Base-by-base conservation (phyloP, 441 rosid genomes). In the Euphorbia celastroides region DNA sequence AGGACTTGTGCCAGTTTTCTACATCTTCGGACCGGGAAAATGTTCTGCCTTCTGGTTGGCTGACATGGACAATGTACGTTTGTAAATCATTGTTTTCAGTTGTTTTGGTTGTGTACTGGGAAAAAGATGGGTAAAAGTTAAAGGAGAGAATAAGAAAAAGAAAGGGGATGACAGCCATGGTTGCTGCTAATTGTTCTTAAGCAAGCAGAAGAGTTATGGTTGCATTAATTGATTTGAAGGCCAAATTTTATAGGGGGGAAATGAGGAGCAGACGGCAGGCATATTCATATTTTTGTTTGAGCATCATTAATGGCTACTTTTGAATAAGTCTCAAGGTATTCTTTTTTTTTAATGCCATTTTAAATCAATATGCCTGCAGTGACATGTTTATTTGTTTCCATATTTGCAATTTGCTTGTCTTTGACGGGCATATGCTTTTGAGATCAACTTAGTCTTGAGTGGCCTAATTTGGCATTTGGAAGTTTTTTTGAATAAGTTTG, bases 61-160 rank as follows among this genome's bases (percentile, higher is more conserved):
- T 67, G 61, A 74, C 65, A 46, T 74, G 78, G 74, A 70, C 61
- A 70, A 74, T 70, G 71, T 70, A 74, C 27, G 64, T 74, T 30
- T 66, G 60, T 19, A 66, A 56, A 62, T 51, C 67, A 46, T 25
- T 50, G 0, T 32, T 61, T 64, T 65, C 64, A 30, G 51, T 48
- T 20, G 20, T 20, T 57, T 68, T 23, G 55, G 65, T 34, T 65
- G 60, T 48, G 38, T 59, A 60, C 22, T 32, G 78, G 38, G 71
- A 48, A 46, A 46, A 61, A 27, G 23, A 32, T 54, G 60, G 59
- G 28, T 5, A n/a, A 22, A 70, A 65, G 36, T 20, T 60, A 27
- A 70, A 62, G 13, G 60, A 44, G 60, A 66, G 44, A 70, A 70
- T 20, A 14, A 74, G 56, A 12, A 55, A 34, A 31, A 70, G 52